phyloP scores from a whole-genome alignment of 768 basidiomycete species.

The Podaxis sp. region DNA sequence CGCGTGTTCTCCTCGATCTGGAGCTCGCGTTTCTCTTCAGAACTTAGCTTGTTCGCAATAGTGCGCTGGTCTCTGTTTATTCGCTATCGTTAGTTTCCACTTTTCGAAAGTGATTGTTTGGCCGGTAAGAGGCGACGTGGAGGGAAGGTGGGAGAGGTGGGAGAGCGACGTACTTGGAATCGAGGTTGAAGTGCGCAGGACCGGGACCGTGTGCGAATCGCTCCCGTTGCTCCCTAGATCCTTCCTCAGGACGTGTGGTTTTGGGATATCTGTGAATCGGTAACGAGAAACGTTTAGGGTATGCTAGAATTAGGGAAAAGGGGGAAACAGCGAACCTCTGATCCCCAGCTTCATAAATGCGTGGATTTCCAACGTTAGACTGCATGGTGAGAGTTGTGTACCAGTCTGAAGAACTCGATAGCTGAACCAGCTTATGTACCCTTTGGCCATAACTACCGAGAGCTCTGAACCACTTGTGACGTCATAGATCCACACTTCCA shows the following conservation, averaged over 20 bases:
- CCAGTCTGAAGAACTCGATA: neutral
- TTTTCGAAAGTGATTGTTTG: too few species aligned
- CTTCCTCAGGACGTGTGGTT: slow-evolving; percentile 14
- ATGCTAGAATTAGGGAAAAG: neutral
- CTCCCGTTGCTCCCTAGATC: slow-evolving; percentile 16
- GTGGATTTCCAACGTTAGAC: slow-evolving; percentile 48
- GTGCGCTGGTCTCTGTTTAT: slow-evolving; percentile 40
- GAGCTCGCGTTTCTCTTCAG: slow-evolving; percentile 27
- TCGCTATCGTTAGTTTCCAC: neutral
- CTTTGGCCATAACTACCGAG: neutral
- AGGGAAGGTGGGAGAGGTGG: neutral
- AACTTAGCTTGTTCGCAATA: slow-evolving; percentile 34
- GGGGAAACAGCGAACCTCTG: slow-evolving; percentile 35
- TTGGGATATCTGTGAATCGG: slow-evolving; percentile 9
- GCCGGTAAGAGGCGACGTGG: neutral
- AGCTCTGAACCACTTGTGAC: neutral
- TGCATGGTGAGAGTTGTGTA: slow-evolving; percentile 34
- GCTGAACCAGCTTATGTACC: neutral
- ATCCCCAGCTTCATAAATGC: slow-evolving; percentile 46
- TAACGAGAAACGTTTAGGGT: neutral
- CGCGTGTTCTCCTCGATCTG: slow-evolving; percentile 33
- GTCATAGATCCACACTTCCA: neutral
- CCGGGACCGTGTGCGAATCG: slow-evolving; percentile 31
- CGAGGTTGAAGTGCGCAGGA: slow-evolving; percentile 37
- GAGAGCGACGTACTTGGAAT: slow-evolving; percentile 32